Evolutionary conservation across 2,329 filamentous ascomycete genomes (phyloP).

Genomic region (Xylariaceae sp.): DNA sequence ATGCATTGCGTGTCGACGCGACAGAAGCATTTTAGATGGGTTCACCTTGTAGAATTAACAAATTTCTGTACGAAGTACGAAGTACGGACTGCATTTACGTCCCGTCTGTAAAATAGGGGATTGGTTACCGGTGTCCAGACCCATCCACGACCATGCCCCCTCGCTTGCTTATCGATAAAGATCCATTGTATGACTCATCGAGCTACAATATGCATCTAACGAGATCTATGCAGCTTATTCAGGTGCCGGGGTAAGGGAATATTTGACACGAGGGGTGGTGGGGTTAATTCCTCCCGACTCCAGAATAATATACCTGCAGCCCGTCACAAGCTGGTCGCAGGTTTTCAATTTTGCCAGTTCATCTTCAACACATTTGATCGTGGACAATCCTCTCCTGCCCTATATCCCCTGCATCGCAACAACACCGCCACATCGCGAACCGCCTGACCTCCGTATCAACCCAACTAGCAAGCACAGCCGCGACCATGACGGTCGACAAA

Average conservation of each 20-base stretch:
- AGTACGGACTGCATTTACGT: too few relatives aligned
- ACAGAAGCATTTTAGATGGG: too few relatives aligned
- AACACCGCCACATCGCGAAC: neutral
- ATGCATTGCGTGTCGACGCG: too few relatives aligned
- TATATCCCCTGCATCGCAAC: neutral
- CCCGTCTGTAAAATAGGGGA: too few relatives aligned
- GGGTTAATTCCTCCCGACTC: constrained; percentile 1
- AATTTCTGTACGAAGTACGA: too few relatives aligned
- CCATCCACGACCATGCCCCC: neutral
- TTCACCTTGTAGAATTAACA: too few relatives aligned
- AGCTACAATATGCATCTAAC: too few relatives aligned
- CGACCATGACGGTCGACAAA: constrained; percentile 22
- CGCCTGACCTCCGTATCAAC: neutral
- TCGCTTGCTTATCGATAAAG: constrained; percentile 1
- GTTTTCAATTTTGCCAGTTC: neutral
- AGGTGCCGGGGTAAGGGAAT: neutral
- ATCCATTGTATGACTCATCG: neutral
- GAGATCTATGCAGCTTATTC: too few relatives aligned
- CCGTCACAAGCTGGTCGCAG: neutral
- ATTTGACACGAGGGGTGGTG: constrained; percentile 5
- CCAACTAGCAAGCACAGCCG: neutral
- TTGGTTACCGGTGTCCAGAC: too few relatives aligned
- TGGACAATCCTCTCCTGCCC: neutral
- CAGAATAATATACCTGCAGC: neutral
- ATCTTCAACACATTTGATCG: neutral